Evolutionary conservation across 2,329 filamentous ascomycete genomes (phyloP).

Genomic region (Aspergillus ustus): DNA sequence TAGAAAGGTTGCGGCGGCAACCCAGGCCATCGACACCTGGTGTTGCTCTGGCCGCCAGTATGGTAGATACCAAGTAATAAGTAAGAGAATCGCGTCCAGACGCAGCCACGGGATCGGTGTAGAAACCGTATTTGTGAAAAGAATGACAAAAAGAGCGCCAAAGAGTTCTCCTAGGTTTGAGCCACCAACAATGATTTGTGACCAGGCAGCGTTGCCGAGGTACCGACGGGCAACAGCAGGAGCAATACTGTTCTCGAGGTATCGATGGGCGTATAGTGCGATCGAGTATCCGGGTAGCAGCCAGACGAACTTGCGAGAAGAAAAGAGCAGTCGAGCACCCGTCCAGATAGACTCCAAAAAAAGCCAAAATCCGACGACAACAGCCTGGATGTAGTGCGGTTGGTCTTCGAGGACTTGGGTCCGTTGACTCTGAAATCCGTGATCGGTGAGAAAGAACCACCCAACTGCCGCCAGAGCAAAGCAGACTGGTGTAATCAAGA

Average conservation of each 20-base stretch:
- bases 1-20: conserved; percentile 21
- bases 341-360: conserved; percentile 25
- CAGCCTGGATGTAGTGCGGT: conserved; percentile 19
- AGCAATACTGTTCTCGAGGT: conserved; percentile 21
- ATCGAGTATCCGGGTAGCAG: conserved; percentile 22
- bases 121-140: conserved; percentile 18
- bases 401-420: conserved; percentile 8
- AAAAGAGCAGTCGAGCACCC: conserved; percentile 20
- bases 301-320: conserved; percentile 25
- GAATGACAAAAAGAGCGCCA: conserved; percentile 21
- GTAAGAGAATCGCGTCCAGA: conserved; percentile 20
- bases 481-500: conserved; percentile 21
- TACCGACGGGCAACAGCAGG: conserved; percentile 24
- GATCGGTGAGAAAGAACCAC: conserved; percentile 22
- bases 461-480: conserved; percentile 16
- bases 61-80: conserved; percentile 24
- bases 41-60: conserved; percentile 18
- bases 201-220: conserved; percentile 23
- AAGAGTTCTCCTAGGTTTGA: conserved; percentile 24
- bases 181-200: conserved; percentile 23
- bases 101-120: conserved; percentile 24
- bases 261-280: conserved; percentile 22
- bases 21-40: conserved; percentile 16
- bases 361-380: conserved; percentile 16
- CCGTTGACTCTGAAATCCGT: conserved; percentile 8